Evolutionary conservation across 2,329 filamentous ascomycete species (phyloP), one percentile per base, ranked within the genome.

Genomic region (Botrytis pseudocinerea): DNA sequence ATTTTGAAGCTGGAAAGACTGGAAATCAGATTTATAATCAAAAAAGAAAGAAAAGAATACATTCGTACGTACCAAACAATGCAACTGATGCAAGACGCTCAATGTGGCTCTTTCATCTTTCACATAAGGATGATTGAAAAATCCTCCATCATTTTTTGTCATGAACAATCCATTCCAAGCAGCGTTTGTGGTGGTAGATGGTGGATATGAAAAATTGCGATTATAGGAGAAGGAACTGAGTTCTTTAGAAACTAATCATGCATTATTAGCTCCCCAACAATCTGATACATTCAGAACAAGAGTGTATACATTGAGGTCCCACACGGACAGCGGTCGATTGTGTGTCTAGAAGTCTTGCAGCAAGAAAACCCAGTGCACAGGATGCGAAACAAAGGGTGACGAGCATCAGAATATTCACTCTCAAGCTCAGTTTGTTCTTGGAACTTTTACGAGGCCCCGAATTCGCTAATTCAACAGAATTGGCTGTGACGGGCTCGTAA

Each of bases 141-240:
- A 70, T 28, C 57, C 68, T 0, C 57, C 57, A n/a, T 18, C 18
- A 4, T 16, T 12, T 65, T 57, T 65, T 7, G 35, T 40, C 4
- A 35, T 61, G 16, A 71, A 71, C 10, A 71, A 18, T 40, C 20
- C 44, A 20, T 65, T 42, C 69, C 69, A 71, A 16, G 69, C 69
- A 18, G 22, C 25, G 25, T 71, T 60, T 28, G 69, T 71, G 12
- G 7, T 18, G 1, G 35, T 35, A 8, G 69, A 64, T 65, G 69
- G 69, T 1, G 69, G 35, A 35, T 63, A 65, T 4, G 69, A 71
- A 60, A 71, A 71, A 42, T 40, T 54, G 8, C 69, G 38, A 35
- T 65, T 65, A 7, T 71, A 71, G 10, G 60, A 28, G 44, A 63
- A 71, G 6, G 0, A 44, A 2, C 4, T 7, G 9, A 9, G 60